These are phyloP conservation scores for Aspergillus persii DNA, from an alignment of 2,329 filamentous ascomycete genomes.

Conservation along the genomic window DNA sequence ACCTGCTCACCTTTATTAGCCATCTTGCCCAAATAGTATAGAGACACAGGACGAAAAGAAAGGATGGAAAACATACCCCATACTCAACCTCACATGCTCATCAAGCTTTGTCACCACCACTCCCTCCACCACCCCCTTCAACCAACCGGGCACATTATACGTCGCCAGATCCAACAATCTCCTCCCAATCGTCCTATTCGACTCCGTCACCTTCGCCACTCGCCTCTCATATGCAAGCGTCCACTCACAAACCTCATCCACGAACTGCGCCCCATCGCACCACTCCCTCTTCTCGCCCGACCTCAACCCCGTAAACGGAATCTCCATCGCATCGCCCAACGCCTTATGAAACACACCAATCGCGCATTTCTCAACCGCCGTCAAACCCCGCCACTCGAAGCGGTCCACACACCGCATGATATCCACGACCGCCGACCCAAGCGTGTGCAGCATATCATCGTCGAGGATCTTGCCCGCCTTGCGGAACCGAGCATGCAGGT, in stretches of 20 bases:
- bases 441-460: slow-evolving; percentile 59
- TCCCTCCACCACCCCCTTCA: neutral
- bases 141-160: neutral
- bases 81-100: neutral
- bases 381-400: slow-evolving; percentile 62
- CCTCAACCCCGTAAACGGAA: neutral
- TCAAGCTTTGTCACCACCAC: neutral
- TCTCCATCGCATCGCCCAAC: neutral
- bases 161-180: neutral
- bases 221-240: neutral
- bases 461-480: slow-evolving; percentile 55
- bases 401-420: slow-evolving; percentile 58
- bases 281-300: neutral
- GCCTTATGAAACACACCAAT: neutral
- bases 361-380: neutral
- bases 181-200: neutral
- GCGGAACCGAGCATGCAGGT: slow-evolving; percentile 54
- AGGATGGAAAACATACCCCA: neutral
- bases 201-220: neutral
- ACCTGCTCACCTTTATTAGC: neutral
- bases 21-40: neutral
- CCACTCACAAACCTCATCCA: neutral
- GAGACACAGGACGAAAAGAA: no score
- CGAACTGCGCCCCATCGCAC: neutral
- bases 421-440: slow-evolving; percentile 59